Percentiles rank a stretch among this genome's conserved stretches.
Evolutionary conservation across 1,284 basidiomycete species (phyloP).

Genomic region (Ustilago tritici): DNA sequence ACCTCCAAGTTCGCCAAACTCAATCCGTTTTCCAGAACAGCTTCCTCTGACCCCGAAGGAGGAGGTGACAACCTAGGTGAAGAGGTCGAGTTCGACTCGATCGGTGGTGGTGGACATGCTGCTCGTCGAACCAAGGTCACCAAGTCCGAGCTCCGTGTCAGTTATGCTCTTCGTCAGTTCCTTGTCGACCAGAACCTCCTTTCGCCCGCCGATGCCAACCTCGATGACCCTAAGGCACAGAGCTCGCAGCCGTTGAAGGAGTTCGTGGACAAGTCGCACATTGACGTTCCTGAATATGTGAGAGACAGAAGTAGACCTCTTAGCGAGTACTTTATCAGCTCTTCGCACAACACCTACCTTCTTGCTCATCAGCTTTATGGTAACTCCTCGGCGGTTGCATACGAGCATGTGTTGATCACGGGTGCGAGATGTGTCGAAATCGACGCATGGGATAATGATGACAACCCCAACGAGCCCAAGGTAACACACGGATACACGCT

Average conservation of each 20-base stretch:
- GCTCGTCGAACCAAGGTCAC: conserved; percentile 53
- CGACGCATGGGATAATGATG: conserved; percentile 75
- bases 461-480: conserved; percentile 73
- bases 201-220: conserved; percentile 28
- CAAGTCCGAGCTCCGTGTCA: conserved; percentile 56
- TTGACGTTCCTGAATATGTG: conserved; percentile 52
- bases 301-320: conserved; percentile 54
- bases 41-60: conserved; percentile 45
- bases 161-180: conserved; percentile 54
- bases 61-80: conserved; percentile 60
- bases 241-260: conserved; percentile 42
- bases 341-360: conserved; percentile 75
- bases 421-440: conserved; percentile 78
- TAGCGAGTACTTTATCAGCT: conserved; percentile 71
- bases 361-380: conserved; percentile 76
- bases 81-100: conserved; percentile 53
- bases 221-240: conserved; percentile 18
- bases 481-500: conserved; percentile 73
- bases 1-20: conserved; percentile 56
- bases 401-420: conserved; percentile 74
- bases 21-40: conserved; percentile 57
- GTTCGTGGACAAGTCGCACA: conserved; percentile 54
- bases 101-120: conserved; percentile 61
- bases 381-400: conserved; percentile 74
- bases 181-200: conserved; percentile 47